These are phyloP conservation scores for Coprinopsis marcescibilis DNA, from an alignment of 768 basidiomycete species.

Conservation along the genomic window DNA sequence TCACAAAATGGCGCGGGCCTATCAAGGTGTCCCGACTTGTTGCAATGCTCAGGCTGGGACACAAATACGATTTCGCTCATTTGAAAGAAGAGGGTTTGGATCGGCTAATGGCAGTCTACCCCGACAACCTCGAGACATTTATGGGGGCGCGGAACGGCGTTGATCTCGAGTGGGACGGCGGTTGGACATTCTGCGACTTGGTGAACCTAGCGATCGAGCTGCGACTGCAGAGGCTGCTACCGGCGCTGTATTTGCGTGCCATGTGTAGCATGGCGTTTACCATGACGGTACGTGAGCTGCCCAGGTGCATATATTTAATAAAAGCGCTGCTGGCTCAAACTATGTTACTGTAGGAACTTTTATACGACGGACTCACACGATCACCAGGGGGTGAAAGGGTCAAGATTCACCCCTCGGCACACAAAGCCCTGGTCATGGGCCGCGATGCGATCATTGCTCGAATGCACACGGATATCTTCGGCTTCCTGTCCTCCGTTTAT, in stretches of 20 bases:
- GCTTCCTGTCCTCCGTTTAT: too few relatives aligned
- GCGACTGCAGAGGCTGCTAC: background rate
- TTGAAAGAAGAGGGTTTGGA: background rate
- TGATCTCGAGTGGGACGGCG: background rate
- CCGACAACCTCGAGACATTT: background rate
- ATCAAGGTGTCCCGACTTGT: constrained; percentile 25
- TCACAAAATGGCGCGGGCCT: background rate
- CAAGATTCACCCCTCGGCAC: too few relatives aligned
- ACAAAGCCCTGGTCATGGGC: too few relatives aligned
- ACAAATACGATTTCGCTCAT: constrained; percentile 30
- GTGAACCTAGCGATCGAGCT: background rate
- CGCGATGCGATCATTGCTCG: too few relatives aligned
- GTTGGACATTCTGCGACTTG: background rate
- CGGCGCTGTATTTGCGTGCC: background rate
- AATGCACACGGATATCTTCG: too few relatives aligned
- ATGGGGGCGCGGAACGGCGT: too few relatives aligned
- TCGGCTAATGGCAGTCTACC: background rate
- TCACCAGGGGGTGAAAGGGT: too few relatives aligned
- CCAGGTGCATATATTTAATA: too few relatives aligned
- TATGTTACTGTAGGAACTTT: too few relatives aligned
- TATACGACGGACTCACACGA: too few relatives aligned
- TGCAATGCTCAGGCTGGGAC: constrained; percentile 29
- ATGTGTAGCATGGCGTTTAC: background rate
- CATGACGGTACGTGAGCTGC: background rate
- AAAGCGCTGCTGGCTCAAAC: too few relatives aligned